Percentiles rank a stretch among this genome's conserved stretches.
These are phyloP conservation scores for Solanum bulbocastanum DNA, from an alignment of 257 asterid species.

Conservation along the genomic window DNA sequence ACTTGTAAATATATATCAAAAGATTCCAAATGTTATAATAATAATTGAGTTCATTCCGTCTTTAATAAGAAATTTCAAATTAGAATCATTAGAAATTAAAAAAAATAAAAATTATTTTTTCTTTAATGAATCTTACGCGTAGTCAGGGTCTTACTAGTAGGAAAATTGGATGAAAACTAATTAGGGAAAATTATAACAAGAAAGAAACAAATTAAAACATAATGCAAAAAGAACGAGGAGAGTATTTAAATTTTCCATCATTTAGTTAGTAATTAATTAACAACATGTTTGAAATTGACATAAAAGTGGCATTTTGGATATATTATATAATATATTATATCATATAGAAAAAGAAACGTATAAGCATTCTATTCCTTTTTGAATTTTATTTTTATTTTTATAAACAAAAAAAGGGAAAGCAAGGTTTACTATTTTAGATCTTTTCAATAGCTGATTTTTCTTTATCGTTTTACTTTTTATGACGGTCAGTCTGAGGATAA, in stretches of 20 bases:
- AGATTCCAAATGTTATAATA: not conserved
- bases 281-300: not conserved
- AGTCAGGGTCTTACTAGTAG: fast-evolving
- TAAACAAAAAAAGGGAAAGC: not conserved
- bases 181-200: not conserved
- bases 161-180: not conserved
- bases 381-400: too few relatives aligned
- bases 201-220: not conserved
- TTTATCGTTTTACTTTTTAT: not conserved
- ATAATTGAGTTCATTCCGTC: not conserved
- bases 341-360: not conserved
- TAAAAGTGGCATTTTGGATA: not conserved
- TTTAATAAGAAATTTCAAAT: not conserved
- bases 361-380: not conserved
- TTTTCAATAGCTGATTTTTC: not conserved
- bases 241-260: not conserved
- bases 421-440: not conserved
- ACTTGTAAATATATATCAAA: not conserved
- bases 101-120: fast-evolving
- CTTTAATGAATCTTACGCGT: not conserved
- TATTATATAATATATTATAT: not conserved
- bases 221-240: not conserved
- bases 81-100: fast-evolving
- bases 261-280: not conserved
- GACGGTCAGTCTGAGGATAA: not conserved